phyloP scores from a whole-genome alignment of 345 rosid species.

The Ceriops tagal region DNA sequence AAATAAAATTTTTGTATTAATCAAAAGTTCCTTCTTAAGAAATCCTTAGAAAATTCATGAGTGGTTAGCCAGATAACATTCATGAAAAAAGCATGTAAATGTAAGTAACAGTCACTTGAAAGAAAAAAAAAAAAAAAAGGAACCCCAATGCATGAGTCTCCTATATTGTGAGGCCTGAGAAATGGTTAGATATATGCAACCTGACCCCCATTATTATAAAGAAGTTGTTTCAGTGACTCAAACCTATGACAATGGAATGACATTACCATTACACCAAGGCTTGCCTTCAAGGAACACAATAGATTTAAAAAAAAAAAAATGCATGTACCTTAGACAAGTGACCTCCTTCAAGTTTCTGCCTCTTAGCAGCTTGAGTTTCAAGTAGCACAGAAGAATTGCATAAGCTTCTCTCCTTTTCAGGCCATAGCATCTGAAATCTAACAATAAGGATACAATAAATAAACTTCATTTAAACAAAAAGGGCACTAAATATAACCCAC shows the following conservation, averaged over 20 bases:
- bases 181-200: too few species aligned
- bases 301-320: constrained; percentile 1
- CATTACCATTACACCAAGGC: not conserved
- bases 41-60: not conserved
- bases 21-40: not conserved
- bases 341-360: constrained; percentile 95
- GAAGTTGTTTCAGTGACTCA: too few species aligned
- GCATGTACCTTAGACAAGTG: constrained; percentile 57
- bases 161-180: too few species aligned
- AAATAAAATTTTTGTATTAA: not conserved
- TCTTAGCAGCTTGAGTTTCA: constrained; percentile 87
- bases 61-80: not conserved
- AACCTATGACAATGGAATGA: too few species aligned
- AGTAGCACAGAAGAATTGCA: constrained; percentile 43
- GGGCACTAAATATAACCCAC: not conserved
- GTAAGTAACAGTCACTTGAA: too few species aligned
- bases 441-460: constrained; percentile 3
- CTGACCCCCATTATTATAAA: too few species aligned
- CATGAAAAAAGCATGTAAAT: too few species aligned
- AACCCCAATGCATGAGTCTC: too few species aligned
- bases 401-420: constrained; percentile 40
- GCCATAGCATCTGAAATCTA: constrained; percentile 47
- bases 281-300: not conserved
- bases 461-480: constrained; percentile 3
- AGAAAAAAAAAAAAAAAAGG: too few species aligned